phyloP scores from a whole-genome alignment of 441 rosid genomes.

The Cnidoscolus chayamansa region DNA sequence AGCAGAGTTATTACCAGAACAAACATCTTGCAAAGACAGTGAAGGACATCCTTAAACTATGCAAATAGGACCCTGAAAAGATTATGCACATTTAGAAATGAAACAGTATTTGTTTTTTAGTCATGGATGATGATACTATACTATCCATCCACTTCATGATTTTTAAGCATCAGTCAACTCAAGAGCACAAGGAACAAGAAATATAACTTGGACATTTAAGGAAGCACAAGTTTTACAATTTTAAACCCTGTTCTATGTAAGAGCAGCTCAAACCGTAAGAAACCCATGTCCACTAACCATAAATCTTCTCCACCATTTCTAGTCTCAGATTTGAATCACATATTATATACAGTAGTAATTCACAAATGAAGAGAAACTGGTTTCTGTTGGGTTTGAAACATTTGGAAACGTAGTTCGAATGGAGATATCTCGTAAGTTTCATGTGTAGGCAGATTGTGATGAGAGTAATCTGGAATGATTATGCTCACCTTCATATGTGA shows the following conservation, averaged over 20 bases:
- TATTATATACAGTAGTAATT: conserved; percentile 30
- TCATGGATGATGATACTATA: not conserved
- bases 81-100: not conserved
- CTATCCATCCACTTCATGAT: not conserved
- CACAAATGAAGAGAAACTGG: conserved; percentile 24
- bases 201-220: not conserved
- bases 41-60: not conserved
- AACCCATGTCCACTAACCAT: not conserved
- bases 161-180: not conserved
- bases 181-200: not conserved
- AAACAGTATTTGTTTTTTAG: not conserved
- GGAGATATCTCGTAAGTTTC: conserved; percentile 21
- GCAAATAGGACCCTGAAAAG: not conserved
- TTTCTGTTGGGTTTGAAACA: conserved; percentile 15
- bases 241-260: conserved; percentile 8
- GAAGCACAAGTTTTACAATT: not conserved
- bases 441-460: conserved; percentile 55
- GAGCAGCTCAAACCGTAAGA: conserved; percentile 18
- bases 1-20: too few relatives aligned
- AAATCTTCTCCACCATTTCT: conserved; percentile 3
- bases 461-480: conserved; percentile 59
- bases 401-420: conserved; percentile 16
- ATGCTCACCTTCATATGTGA: conserved; percentile 92
- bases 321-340: conserved; percentile 17
- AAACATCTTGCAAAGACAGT: not conserved